Base-by-base conservation (phyloP, 2,329 filamentous ascomycete genomes). In the Elsinoe ampelina region DNA sequence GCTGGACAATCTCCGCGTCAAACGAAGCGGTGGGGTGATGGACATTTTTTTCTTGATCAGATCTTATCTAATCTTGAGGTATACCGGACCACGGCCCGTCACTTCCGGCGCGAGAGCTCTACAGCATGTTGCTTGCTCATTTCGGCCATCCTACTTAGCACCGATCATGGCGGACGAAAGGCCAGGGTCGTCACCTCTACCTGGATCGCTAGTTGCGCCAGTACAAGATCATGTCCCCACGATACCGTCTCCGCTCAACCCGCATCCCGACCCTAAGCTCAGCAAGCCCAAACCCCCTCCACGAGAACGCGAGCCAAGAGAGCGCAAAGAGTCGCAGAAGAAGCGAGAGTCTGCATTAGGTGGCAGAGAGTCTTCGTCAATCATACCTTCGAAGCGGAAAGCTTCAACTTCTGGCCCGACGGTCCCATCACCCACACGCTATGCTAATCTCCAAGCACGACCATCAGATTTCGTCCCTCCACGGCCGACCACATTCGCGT, bases 241-340 rank as follows among this genome's bases (percentile, higher is more conserved):
- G 11, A 77, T 89, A 1, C 82, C 86, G 2, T 91, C 87, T 10
- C 86, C 86, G 26, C 79, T 91, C 60, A 90, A 90, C 63, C 83
- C 84, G 47, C 82, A 85, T 45, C 76, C 78, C 60, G 80, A 55
- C 8, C 30, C 58, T 75, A 76, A 56, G 42, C 30, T 39, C 11
- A 47, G 67, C 55, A 70, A 80, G 22, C 68, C 73, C 32, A 71
- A 73, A 22, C 71, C 77, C 3, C 68, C 72, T 5, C 67, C 74
- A 5, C 62, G 68, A 26, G 67, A 74, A 62, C 69, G 77, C 41
- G 77, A 79, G 61, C 77, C 77, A 65, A 70, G 77, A 30, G 77
- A 79, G 61, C 78, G 74, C 64, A 74, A 73, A 62, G 72, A 75
- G 38, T 69, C 76, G 12, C 65, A 78, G 32, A 79, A 79, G 71